Conservation (phyloP, 768 basidiomycete species). For the Suillus paluster region DNA sequence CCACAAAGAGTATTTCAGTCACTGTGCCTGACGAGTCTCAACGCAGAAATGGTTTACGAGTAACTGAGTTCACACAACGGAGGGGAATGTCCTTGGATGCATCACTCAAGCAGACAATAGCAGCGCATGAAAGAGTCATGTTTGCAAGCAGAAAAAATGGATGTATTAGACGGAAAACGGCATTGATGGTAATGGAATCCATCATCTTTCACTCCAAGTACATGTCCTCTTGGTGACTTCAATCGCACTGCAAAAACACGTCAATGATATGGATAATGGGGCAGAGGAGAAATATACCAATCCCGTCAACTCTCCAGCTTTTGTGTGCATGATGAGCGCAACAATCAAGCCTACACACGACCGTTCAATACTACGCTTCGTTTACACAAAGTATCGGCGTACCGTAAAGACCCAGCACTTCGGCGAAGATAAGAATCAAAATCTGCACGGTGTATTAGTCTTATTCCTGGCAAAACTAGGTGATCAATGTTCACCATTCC, state of each 20-base stretch:
- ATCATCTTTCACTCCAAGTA: constrained; percentile 16
- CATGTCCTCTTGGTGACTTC: constrained; percentile 16
- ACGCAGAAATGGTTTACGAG: not conserved
- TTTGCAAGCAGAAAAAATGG: constrained; percentile 10
- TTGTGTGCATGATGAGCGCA: constrained; percentile 94
- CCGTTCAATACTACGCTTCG: not conserved
- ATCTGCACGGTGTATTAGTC: constrained; percentile 53
- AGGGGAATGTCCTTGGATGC: not conserved
- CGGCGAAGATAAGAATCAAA: constrained; percentile 96
- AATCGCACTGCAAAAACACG: constrained; percentile 24
- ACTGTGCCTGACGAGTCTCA: not conserved
- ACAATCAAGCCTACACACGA: constrained; percentile 73
- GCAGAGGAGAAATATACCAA: constrained; percentile 16
- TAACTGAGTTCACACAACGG: not conserved
- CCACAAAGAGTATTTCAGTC: not conserved
- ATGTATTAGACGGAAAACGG: constrained; percentile 9
- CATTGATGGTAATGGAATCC: constrained; percentile 14
- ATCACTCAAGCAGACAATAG: not conserved
- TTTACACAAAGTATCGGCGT: constrained; percentile 13
- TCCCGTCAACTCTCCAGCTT: constrained; percentile 39
- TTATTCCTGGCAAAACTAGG: not conserved
- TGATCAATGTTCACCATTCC: constrained; percentile 70
- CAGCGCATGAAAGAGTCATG: not conserved
- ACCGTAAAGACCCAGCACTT: constrained; percentile 93
- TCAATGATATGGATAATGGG: not conserved